phyloP scores from a whole-genome alignment of 2,329 filamentous ascomycete genomes.

The Xylaria sp. region DNA sequence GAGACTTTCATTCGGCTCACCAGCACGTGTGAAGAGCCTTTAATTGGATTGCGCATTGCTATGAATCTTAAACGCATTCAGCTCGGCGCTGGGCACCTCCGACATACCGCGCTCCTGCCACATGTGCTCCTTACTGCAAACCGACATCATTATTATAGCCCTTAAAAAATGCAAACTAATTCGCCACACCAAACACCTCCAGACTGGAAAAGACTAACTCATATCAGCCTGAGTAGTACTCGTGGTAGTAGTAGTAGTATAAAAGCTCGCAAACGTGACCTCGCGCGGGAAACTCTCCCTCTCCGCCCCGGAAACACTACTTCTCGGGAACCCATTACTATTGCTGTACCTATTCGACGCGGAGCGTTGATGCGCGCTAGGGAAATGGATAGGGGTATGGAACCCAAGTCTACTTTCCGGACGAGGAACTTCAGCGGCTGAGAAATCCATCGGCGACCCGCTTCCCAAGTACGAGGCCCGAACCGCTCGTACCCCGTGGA shows the following conservation, averaged over 20 bases:
- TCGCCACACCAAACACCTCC: constrained; percentile 2
- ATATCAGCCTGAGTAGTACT: background rate
- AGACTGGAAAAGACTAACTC: background rate
- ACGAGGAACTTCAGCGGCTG: background rate
- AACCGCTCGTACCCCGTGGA: background rate
- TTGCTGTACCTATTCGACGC: background rate
- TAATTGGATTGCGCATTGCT: too few species aligned
- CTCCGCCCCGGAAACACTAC: background rate
- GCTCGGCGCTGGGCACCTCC: too few species aligned
- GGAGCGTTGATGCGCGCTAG: background rate
- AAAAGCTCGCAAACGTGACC: constrained; percentile 8
- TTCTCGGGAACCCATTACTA: background rate
- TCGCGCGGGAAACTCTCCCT: background rate
- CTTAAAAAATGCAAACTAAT: background rate
- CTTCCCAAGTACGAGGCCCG: background rate
- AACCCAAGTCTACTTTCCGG: background rate
- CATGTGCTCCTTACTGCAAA: background rate
- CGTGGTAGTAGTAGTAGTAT: constrained; percentile 13
- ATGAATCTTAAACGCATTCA: too few species aligned
- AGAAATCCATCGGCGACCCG: background rate
- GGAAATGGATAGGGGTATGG: constrained; percentile 5
- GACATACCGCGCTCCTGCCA: too few species aligned
- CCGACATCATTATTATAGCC: background rate
- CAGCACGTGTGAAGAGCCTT: too few species aligned
- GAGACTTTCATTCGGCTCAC: too few species aligned